Evolutionary conservation across 1,139 yeast species (phyloP), one percentile per base, ranked within the genome.

Genomic region (Zygoascus hellenicus): DNA sequence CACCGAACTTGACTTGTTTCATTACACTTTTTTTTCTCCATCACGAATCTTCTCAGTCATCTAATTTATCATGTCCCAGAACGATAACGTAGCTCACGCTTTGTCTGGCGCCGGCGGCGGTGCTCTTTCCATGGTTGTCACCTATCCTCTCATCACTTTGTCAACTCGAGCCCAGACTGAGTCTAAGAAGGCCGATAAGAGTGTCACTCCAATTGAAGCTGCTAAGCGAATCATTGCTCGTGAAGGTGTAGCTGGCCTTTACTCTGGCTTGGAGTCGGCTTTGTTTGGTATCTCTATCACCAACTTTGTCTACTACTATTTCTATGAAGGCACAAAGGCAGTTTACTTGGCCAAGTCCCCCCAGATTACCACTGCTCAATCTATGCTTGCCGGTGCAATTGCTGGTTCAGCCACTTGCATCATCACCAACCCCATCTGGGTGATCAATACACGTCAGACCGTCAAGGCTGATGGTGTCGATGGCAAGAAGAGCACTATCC

Each of bases 351-450:
- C 69, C 35, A 59, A 59, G 33, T 61, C 66, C 52, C 56, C 57
- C 29, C 47, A 50, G 48, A 53, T 69, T 58, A 54, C 81, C 13
- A 81, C 96, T 0, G 50, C 75, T 10, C 95, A 89, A 65, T 80
- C 90, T 48, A 83, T 89, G 58, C 53, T 77, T 3, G 82, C 90
- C 2, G 96, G 96, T 14, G 84, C 94, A 1, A 72, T 86, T 58
- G 95, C 97, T 2, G 97, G 97, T 0, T 77, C 90, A 7, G 77
- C 89, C 38, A 88, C 97, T 2, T 86, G 90, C 50, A 71, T 86
- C 17, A 76, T 84, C 14, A 82, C 96, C n/a, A 90, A 90, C 66
- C 97, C 97, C 32, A 81, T 89, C 58, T 89, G 97, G 97, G 95
- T 88, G 34, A 94, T 92, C 48, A 88, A 88, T 63, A 88, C 96